These are phyloP conservation scores for Mycena epipterygia DNA, from an alignment of 768 basidiomycete genomes.

Conservation along the genomic window DNA sequence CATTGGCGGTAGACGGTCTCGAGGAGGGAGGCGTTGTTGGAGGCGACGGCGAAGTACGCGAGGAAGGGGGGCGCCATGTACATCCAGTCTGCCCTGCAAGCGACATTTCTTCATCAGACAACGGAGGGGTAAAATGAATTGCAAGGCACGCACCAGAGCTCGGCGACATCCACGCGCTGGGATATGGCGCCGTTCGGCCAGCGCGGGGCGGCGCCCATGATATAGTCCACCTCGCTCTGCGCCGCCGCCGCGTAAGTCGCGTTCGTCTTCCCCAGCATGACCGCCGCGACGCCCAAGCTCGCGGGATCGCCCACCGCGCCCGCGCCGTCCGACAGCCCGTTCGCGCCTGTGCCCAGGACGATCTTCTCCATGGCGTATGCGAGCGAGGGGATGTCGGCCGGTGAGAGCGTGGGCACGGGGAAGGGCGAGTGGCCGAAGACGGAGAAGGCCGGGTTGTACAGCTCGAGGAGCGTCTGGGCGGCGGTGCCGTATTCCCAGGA, in stretches of 20 bases:
- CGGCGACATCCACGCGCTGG: slow-evolving; percentile 61
- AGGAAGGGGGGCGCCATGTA: slow-evolving; percentile 68
- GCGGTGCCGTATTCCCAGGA: slow-evolving; percentile 9
- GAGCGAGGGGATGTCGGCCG: slow-evolving; percentile 32
- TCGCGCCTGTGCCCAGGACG: slow-evolving; percentile 34
- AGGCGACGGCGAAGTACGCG: slow-evolving; percentile 60
- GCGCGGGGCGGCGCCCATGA: slow-evolving; percentile 58
- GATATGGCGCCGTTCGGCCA: slow-evolving; percentile 63
- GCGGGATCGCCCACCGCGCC: slow-evolving; percentile 72
- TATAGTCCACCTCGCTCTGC: slow-evolving; percentile 54
- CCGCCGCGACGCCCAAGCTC: slow-evolving; percentile 60
- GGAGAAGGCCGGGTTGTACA: too few relatives aligned
- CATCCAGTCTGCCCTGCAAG: slow-evolving; percentile 60
- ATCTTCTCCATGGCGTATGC: slow-evolving; percentile 38
- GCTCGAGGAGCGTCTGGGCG: background rate
- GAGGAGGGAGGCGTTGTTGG: slow-evolving; percentile 50
- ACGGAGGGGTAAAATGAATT: background rate
- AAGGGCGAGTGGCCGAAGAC: slow-evolving; percentile 33
- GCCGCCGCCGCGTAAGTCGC: slow-evolving; percentile 53
- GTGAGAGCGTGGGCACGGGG: slow-evolving; percentile 35
- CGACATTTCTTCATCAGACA: background rate
- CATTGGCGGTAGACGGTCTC: slow-evolving; percentile 54
- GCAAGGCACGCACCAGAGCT: slow-evolving; percentile 57
- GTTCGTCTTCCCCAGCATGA: slow-evolving; percentile 55
- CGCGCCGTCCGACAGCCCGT: slow-evolving; percentile 52